Evolutionary conservation across 1,284 basidiomycete genomes (phyloP).

Genomic region (Pseudomicrostroma phylloplanum): DNA sequence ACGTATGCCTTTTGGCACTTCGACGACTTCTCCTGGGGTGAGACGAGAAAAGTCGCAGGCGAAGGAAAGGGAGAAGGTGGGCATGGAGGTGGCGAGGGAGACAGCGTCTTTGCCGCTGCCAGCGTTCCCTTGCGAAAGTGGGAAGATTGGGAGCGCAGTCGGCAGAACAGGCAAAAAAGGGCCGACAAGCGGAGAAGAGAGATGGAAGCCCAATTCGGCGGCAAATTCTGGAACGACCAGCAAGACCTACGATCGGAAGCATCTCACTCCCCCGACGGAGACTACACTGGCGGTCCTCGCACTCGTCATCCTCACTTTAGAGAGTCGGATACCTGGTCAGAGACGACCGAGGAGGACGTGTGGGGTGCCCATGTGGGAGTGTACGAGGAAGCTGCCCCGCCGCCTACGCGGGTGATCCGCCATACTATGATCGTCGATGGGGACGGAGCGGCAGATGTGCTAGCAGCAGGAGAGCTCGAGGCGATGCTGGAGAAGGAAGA

Average conservation of each 20-base stretch:
- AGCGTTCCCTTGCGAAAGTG: constrained; percentile 83
- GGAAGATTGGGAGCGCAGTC: constrained; percentile 99
- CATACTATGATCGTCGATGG: constrained; percentile 38
- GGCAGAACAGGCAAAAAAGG: constrained; percentile 79
- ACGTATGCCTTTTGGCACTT: constrained; percentile 84
- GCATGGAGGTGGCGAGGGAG: constrained; percentile 64
- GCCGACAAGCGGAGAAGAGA: constrained; percentile 67
- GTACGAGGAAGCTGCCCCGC: constrained; percentile 41
- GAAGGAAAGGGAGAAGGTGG: constrained; percentile 56
- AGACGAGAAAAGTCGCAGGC: constrained; percentile 87
- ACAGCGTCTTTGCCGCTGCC: constrained; percentile 55
- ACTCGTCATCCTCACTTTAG: background rate
- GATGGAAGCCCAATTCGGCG: constrained; percentile 54
- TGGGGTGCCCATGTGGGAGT: constrained; percentile 64
- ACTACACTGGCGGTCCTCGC: too few species aligned
- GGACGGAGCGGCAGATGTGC: constrained; percentile 19
- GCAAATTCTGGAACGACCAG: constrained; percentile 61
- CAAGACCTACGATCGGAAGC: background rate
- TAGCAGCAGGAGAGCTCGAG: constrained; percentile 39
- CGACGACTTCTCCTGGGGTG: constrained; percentile 98
- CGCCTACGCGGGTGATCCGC: constrained; percentile 35
- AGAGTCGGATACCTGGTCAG: constrained; percentile 28
- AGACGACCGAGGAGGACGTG: constrained; percentile 68
- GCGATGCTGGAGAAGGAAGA: constrained; percentile 36
- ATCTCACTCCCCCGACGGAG: background rate